phyloP scores from a whole-genome alignment of 1,284 basidiomycete genomes.

The Rugosomyces carneus region DNA sequence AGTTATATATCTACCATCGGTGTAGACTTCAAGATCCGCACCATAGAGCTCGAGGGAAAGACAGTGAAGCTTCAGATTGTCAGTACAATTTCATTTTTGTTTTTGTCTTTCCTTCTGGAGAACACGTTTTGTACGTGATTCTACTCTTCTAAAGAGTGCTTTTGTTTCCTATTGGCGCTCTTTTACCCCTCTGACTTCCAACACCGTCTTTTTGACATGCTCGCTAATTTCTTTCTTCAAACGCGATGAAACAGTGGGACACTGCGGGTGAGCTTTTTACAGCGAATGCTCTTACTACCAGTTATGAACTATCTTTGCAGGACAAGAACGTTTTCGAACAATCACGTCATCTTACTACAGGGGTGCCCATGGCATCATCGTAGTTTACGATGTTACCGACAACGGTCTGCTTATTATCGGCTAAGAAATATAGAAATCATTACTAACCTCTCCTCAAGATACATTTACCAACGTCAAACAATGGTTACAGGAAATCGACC shows the following conservation, averaged over 20 bases:
- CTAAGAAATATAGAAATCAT: background rate
- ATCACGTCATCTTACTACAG: conserved; percentile 98
- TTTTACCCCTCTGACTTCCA: no score
- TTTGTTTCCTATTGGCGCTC: background rate
- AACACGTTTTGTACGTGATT: background rate
- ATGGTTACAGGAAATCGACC: conserved; percentile 99
- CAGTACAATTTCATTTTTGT: conserved; percentile 35
- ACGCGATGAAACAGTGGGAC: conserved; percentile 69
- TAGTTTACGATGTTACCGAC: conserved; percentile 99
- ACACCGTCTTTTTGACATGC: background rate
- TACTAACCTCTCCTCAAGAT: conserved; percentile 41
- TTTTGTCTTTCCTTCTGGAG: conserved; percentile 6
- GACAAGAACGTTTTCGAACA: conserved; percentile 95
- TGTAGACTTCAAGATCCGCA: conserved; percentile 99
- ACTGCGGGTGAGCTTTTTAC: conserved; percentile 68
- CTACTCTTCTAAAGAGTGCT: background rate
- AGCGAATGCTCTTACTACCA: background rate
- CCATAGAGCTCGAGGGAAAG: conserved; percentile 99
- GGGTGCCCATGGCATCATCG: conserved; percentile 95
- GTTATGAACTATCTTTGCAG: conserved; percentile 31
- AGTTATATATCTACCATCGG: conserved; percentile 99
- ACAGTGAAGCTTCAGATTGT: conserved; percentile 99
- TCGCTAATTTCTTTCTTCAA: conserved; percentile 7
- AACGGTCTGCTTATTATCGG: conserved; percentile 50
- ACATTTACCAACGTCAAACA: conserved; percentile 99